A percentile compares a stretch with the other conserved stretches of the same genome.
Evolutionary conservation across 805 yeast species (phyloP).

Genomic region (Kodamaea kaohsiungensis): DNA sequence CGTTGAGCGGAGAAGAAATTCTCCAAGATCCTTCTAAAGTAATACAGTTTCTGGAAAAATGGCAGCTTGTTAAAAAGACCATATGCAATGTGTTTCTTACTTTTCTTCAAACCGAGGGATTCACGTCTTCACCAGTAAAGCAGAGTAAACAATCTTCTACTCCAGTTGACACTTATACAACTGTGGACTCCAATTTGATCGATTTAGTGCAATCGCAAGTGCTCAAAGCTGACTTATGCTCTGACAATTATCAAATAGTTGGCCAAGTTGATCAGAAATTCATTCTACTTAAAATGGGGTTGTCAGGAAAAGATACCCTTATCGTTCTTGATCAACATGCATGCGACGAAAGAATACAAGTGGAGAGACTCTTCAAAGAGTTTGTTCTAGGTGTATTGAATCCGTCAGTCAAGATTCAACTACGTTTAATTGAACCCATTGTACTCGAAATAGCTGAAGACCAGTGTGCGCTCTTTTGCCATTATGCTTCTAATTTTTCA

Average conservation of each 20-base stretch:
- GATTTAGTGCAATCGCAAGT: neutral
- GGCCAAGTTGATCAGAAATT: constrained; percentile 67
- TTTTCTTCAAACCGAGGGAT: constrained; percentile 5
- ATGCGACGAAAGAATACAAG: constrained; percentile 69
- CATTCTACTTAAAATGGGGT: constrained; percentile 41
- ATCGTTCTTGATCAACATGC: constrained; percentile 80
- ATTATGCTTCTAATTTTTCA: constrained; percentile 15
- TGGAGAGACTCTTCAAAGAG: constrained; percentile 51
- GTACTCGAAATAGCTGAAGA: constrained; percentile 17
- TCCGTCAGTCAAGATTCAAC: constrained; percentile 8
- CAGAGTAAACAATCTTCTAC: neutral
- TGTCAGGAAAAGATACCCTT: constrained; percentile 18
- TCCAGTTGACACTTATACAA: neutral
- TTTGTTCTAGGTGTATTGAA: constrained; percentile 30
- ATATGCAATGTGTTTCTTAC: constrained; percentile 26
- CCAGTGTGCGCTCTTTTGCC: constrained; percentile 29
- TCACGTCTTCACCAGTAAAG: neutral
- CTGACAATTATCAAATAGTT: constrained; percentile 32
- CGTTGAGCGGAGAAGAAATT: constrained; percentile 31
- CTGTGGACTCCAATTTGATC: neutral
- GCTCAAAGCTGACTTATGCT: neutral
- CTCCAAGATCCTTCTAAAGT: constrained; percentile 42
- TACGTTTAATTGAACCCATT: constrained; percentile 11
- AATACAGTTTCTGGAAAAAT: constrained; percentile 18
- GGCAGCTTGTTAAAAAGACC: constrained; percentile 29